Evolutionary conservation across 2,329 filamentous ascomycete species (phyloP), one percentile per base, ranked within the genome.

Genomic region (Graphilbum fragrans): DNA sequence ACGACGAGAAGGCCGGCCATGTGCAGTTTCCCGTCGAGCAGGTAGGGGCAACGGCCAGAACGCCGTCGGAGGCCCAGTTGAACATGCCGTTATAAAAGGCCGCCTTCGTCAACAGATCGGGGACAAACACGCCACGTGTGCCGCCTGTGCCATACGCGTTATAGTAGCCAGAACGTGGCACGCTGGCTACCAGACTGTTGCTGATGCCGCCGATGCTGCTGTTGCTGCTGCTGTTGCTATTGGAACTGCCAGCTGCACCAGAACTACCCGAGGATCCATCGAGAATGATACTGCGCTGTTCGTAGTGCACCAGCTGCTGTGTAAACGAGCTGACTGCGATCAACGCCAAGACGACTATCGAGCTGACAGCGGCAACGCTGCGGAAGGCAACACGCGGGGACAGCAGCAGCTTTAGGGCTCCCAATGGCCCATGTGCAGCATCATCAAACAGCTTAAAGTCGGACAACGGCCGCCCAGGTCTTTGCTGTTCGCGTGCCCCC

Each of bases 21-120:
- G 42, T 44, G 42, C 42, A 44, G 38, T 44, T 44, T 22, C 34
- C 42, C 2, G 42, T 40, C 10, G 22, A 11, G 42, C 42, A 44
- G 22, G 22, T 19, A 22, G 35, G 8, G 10, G n/a, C n/a, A 29
- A 38, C 11, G 31, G 23, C 21, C 21, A n/a, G 9, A 18, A 37
- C 12, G 2, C 9, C 12, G 16, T 16, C 14, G 20, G 25, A 19
- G 19, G 12, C 31, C 12, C 11, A 12, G 41, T 38, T 38, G 41
- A 38, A 42, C 19, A 42, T 5, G 29, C 17, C 31, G 21, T 27
- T 38, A 22, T 42, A 38, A 29, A 42, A 35, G 36, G 22, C 41
- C 8, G 22, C 35, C 21, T 42, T 42, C n/a, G 19, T 38, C 16
- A 31, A 22, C 29, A 35, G 10, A 29, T 38, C 41, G n/a, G 23